Conservation (phyloP, 495 filamentous ascomycete species). For the Clohesyomyces aquaticus region DNA sequence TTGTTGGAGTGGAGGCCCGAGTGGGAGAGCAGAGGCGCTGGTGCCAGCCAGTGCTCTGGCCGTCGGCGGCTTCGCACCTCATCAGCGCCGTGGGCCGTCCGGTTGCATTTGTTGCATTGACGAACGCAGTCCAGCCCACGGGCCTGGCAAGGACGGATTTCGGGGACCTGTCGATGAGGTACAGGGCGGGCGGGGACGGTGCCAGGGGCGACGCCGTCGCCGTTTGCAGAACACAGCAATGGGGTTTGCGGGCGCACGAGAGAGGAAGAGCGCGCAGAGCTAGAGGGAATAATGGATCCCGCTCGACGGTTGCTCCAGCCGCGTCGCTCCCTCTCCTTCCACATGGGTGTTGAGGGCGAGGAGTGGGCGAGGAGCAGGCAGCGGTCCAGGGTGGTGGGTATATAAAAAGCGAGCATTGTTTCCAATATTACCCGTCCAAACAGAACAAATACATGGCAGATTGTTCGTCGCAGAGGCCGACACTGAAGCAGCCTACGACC, state of each 20-base stretch:
- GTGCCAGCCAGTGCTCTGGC: constrained; percentile 17
- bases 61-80: neutral
- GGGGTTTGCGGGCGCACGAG: constrained; percentile 4
- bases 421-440: constrained; percentile 28
- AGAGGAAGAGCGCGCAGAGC: neutral
- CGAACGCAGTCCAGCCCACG: neutral
- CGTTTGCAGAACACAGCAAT: constrained; percentile 21
- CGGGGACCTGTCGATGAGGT: neutral
- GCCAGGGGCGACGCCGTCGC: too few species aligned
- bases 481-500: neutral
- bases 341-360: constrained; percentile 2
- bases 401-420: constrained; percentile 24
- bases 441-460: neutral
- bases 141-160: too few species aligned
- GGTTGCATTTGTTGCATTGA: constrained; percentile 13
- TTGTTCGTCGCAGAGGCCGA: neutral
- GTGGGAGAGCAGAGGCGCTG: constrained; percentile 1
- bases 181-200: neutral
- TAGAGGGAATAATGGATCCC: too few species aligned
- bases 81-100: constrained; percentile 10
- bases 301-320: too few species aligned
- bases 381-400: constrained; percentile 16
- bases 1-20: neutral
- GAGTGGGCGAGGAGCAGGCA: neutral
- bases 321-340: constrained; percentile 9